A percentile compares a stretch with the other conserved stretches of the same genome.
These are phyloP conservation scores for Apiospora sp. DNA, from an alignment of 2,329 filamentous ascomycete genomes.

Conservation along the genomic window DNA sequence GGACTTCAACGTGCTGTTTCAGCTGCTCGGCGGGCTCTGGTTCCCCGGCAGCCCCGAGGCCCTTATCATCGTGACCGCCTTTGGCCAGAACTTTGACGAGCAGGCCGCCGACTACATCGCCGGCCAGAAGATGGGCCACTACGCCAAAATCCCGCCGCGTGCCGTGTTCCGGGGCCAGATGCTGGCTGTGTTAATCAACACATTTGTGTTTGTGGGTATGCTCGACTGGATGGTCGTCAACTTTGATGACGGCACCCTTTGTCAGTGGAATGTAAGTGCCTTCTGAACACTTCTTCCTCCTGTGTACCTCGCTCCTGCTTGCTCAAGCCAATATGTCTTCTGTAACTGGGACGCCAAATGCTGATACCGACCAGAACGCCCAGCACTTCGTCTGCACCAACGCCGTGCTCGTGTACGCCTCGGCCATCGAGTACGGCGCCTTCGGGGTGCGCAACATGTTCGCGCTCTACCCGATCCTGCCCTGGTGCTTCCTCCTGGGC, in stretches of 20 bases:
- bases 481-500: conserved; percentile 46
- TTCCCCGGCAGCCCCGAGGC: conserved; percentile 59
- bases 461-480: conserved; percentile 40
- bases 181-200: conserved; percentile 48
- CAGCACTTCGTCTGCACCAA: conserved; percentile 43
- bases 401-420: conserved; percentile 43
- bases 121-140: conserved; percentile 43
- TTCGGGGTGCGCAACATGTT: conserved; percentile 43
- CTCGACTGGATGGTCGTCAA: conserved; percentile 47
- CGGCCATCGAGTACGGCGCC: conserved; percentile 44
- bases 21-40: conserved; percentile 59
- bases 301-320: too few relatives aligned
- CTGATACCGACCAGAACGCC: conserved; percentile 30
- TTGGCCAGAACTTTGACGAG: conserved; percentile 44
- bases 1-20: conserved; percentile 60
- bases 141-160: conserved; percentile 43
- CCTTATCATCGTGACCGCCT: conserved; percentile 64
- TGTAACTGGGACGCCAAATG: too few relatives aligned
- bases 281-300: background rate
- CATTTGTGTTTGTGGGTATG: conserved; percentile 58
- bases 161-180: conserved; percentile 45
- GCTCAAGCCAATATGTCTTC: too few relatives aligned
- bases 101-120: conserved; percentile 43
- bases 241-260: conserved; percentile 42
- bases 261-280: conserved; percentile 35